A percentile compares a stretch with the other conserved stretches of the same genome.
Evolutionary conservation across 1,139 yeast species (phyloP).

Genomic region (Suhomyces bribrorum): DNA sequence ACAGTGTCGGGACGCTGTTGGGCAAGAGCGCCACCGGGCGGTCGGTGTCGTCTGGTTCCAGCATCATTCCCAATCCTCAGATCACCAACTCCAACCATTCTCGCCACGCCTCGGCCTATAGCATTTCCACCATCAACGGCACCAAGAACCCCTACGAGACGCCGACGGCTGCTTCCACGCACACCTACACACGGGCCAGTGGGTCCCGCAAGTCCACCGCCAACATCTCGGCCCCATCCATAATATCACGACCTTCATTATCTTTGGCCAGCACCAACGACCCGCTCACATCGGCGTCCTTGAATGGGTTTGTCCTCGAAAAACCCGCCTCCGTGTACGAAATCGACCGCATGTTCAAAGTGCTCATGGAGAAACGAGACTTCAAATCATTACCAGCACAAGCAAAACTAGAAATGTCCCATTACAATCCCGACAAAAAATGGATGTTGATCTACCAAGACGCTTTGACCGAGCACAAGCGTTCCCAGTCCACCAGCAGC

Average conservation of each 20-base stretch:
- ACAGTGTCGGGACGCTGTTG: conserved; percentile 11
- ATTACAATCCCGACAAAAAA: conserved; percentile 75
- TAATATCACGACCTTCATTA: conserved; percentile 36
- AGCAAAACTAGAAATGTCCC: conserved; percentile 77
- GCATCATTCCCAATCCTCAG: conserved; percentile 35
- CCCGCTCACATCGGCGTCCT: conserved; percentile 17
- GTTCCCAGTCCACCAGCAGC: conserved; percentile 42
- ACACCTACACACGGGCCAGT: conserved; percentile 2
- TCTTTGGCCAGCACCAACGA: conserved; percentile 25
- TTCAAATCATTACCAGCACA: conserved; percentile 75
- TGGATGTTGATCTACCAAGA: conserved; percentile 94
- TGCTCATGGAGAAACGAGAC: conserved; percentile 79
- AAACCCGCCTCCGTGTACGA: conserved; percentile 61
- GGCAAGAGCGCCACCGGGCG: conserved; percentile 17
- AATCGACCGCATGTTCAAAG: conserved; percentile 65
- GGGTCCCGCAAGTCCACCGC: conserved; percentile 7
- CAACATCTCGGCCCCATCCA: conserved; percentile 25
- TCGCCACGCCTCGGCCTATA: conserved; percentile 44
- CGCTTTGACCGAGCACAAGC: conserved; percentile 70
- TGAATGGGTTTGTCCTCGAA: conserved; percentile 37
- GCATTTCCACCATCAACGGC: conserved; percentile 21
- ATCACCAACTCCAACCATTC: conserved; percentile 36
- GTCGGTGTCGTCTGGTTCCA: conserved; percentile 20
- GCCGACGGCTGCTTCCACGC: conserved; percentile 13
- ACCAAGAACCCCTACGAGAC: conserved; percentile 34